Evolutionary conservation across 495 filamentous ascomycete species (phyloP).

Genomic region (Penicillium cataractarum): DNA sequence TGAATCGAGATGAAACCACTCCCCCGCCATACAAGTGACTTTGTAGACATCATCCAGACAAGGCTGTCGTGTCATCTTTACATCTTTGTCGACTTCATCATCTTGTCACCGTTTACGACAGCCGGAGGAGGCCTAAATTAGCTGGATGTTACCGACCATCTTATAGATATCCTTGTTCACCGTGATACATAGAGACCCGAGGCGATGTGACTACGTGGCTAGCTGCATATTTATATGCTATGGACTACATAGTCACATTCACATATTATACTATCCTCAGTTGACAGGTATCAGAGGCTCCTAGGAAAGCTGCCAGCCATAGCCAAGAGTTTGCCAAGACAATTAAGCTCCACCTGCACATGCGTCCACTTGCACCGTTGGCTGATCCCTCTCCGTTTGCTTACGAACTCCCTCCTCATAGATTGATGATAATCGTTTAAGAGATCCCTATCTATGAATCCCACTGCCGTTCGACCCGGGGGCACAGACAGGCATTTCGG

Average conservation of each 20-base stretch:
- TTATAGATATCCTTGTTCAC: too few relatives aligned
- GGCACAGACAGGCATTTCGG: too few relatives aligned
- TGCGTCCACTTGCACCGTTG: too few relatives aligned
- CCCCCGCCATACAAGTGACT: not conserved
- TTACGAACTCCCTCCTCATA: too few relatives aligned
- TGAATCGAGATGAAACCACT: not conserved
- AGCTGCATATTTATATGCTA: not conserved
- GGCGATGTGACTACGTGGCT: not conserved
- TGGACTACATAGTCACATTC: not conserved
- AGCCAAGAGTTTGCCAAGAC: slow-evolving; percentile 2
- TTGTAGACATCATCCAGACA: not conserved
- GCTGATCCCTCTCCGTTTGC: too few relatives aligned
- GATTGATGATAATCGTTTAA: too few relatives aligned
- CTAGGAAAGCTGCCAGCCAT: not conserved
- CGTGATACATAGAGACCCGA: too few relatives aligned
- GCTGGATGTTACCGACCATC: not conserved
- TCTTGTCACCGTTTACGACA: not conserved
- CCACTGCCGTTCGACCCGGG: too few relatives aligned
- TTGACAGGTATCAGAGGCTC: not conserved
- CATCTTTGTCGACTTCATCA: not conserved
- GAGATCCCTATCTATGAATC: too few relatives aligned
- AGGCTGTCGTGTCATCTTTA: not conserved
- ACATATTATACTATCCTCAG: not conserved
- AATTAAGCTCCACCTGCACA: not conserved
- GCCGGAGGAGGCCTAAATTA: not conserved